phyloP scores from a whole-genome alignment of 1,284 basidiomycete genomes.

The Sporisorium exsertum region DNA sequence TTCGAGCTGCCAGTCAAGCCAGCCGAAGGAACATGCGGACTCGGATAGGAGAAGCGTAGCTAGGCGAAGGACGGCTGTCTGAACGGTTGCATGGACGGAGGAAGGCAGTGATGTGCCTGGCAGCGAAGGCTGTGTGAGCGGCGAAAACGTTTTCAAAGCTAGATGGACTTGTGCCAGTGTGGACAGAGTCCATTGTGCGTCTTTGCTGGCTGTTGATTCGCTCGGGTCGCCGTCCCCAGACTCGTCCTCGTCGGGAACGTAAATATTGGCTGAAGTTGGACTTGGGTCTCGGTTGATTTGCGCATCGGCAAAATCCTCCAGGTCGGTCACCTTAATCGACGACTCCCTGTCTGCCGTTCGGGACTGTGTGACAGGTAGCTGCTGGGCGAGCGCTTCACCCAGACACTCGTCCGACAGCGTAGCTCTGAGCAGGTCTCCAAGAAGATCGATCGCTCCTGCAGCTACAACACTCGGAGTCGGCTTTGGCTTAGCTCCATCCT shows the following conservation, averaged over 20 bases:
- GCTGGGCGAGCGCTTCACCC: not conserved
- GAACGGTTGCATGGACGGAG: slow-evolving; percentile 4
- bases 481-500: not conserved
- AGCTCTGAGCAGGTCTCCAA: slow-evolving; percentile 24
- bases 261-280: not conserved
- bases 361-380: not conserved
- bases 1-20: slow-evolving; percentile 36
- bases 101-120: slow-evolving; percentile 32
- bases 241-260: not conserved
- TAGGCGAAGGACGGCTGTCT: slow-evolving; percentile 18
- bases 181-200: slow-evolving; percentile 32
- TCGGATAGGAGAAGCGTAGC: slow-evolving; percentile 18
- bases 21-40: slow-evolving; percentile 26
- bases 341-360: not conserved
- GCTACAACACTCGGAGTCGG: slow-evolving; percentile 25
- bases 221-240: not conserved
- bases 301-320: slow-evolving; percentile 22
- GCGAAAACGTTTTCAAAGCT: slow-evolving; percentile 33
- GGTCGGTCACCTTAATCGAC: slow-evolving; percentile 8
- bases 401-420: slow-evolving; percentile 23
- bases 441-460: slow-evolving; percentile 15
- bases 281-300: not conserved
- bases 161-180: slow-evolving; percentile 41
- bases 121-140: slow-evolving; percentile 30
- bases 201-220: slow-evolving; percentile 4